phyloP scores from a whole-genome alignment of 2,329 filamentous ascomycete genomes.

The Epichloe typhina region DNA sequence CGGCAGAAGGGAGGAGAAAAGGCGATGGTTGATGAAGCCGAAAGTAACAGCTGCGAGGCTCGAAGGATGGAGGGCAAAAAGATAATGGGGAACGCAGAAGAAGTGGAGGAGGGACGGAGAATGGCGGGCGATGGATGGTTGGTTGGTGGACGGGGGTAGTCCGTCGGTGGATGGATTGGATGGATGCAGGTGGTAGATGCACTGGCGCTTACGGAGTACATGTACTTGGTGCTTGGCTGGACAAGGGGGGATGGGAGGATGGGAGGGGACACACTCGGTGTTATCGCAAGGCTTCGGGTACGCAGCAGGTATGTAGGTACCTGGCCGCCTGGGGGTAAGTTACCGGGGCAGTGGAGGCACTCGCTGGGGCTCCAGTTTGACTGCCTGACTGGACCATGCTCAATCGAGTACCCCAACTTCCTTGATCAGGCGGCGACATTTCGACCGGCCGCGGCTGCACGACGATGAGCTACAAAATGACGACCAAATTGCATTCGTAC shows the following conservation, averaged over 20 bases:
- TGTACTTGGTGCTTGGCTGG: neutral
- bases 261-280: neutral
- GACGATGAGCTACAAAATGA: neutral
- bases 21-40: slow-evolving; percentile 3
- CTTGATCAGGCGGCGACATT: neutral
- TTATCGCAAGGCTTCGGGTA: no score
- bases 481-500: neutral
- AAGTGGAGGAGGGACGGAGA: slow-evolving; percentile 5
- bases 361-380: no score
- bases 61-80: slow-evolving; percentile 3
- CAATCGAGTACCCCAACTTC: no score
- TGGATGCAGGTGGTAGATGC: neutral
- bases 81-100: slow-evolving; percentile 7
- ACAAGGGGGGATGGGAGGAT: neutral
- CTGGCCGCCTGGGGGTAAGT: no score
- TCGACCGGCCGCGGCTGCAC: slow-evolving; percentile 2
- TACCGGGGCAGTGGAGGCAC: no score
- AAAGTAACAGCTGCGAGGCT: slow-evolving; percentile 2
- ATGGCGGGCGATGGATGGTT: slow-evolving; percentile 4
- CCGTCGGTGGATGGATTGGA: slow-evolving; percentile 1
- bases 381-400: no score
- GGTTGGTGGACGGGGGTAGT: slow-evolving; percentile 1
- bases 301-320: no score
- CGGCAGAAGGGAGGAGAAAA: neutral
- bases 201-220: neutral